Evolutionary conservation across 345 rosid genomes (phyloP).

Genomic region (Eutrema yunnanense): DNA sequence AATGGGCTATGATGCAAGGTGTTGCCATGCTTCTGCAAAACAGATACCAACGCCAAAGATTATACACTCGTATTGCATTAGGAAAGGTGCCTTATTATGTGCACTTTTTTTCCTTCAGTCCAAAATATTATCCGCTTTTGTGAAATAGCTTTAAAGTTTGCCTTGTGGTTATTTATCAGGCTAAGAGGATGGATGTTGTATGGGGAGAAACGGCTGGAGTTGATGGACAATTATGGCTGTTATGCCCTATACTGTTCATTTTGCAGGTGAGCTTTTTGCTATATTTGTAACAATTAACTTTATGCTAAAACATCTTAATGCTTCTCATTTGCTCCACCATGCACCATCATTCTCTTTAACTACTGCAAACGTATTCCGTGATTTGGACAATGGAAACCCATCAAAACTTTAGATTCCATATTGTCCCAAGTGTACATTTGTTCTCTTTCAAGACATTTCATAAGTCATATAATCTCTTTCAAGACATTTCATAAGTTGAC

Average conservation of each 20-base stretch:
- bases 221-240: conserved; percentile 86
- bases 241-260: conserved; percentile 88
- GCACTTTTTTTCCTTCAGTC: neutral
- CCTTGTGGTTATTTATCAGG: conserved; percentile 39
- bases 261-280: conserved; percentile 58
- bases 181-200: conserved; percentile 99
- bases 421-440: neutral
- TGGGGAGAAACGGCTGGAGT: conserved; percentile 99
- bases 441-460: neutral
- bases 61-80: conserved; percentile 94
- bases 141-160: neutral
- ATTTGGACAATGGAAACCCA: neutral
- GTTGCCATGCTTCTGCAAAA: conserved; percentile 98
- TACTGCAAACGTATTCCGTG: too few species aligned
- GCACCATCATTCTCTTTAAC: neutral
- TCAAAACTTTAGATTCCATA: neutral
- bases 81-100: conserved; percentile 63
- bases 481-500: neutral
- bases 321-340: neutral
- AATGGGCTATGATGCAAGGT: conserved; percentile 99
- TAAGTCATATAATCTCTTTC: too few species aligned
- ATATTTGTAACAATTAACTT: neutral
- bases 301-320: neutral
- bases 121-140: neutral
- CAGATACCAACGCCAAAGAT: conserved; percentile 97